A percentile compares a stretch with the other conserved stretches of the same genome.
These are phyloP conservation scores for Ophiostoma perfectum DNA, from an alignment of 2,329 filamentous ascomycete genomes.

Conservation along the genomic window DNA sequence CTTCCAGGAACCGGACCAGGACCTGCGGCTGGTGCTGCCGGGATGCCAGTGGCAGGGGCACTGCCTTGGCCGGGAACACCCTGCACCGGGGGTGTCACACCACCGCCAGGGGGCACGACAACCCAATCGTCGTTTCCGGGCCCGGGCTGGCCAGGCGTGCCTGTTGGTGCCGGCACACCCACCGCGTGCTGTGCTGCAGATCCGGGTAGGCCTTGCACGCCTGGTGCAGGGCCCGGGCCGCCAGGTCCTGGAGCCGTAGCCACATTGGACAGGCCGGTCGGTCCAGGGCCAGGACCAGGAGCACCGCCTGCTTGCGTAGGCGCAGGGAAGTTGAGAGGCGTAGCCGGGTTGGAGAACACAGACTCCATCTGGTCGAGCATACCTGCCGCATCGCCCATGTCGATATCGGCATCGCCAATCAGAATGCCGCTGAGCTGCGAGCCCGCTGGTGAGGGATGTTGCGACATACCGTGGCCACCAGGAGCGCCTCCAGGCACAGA, in stretches of 20 bases:
- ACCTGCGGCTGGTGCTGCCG: neutral
- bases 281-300: constrained; percentile 25
- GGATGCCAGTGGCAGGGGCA: neutral
- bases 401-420: constrained; percentile 56
- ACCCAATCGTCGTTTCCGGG: constrained; percentile 59
- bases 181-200: too few species aligned
- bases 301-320: constrained; percentile 44
- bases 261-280: constrained; percentile 45
- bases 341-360: constrained; percentile 54
- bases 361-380: constrained; percentile 65
- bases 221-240: constrained; percentile 35
- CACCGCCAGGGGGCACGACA: constrained; percentile 62
- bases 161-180: neutral
- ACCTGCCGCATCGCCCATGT: constrained; percentile 59
- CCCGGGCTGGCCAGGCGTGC: constrained; percentile 9
- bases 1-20: constrained; percentile 24
- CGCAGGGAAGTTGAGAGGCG: constrained; percentile 55
- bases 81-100: constrained; percentile 34
- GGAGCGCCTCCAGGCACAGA: neutral
- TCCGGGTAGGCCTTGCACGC: neutral
- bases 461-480: constrained; percentile 14
- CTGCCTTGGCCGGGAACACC: constrained; percentile 12
- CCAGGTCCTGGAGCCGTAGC: constrained; percentile 50
- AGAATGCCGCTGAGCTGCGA: constrained; percentile 53
- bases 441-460: constrained; percentile 48